Percentiles rank a stretch among this genome's conserved stretches.
These are phyloP conservation scores for Lasiodiplodia sp. DNA, from an alignment of 2,329 filamentous ascomycete genomes.

Conservation along the genomic window DNA sequence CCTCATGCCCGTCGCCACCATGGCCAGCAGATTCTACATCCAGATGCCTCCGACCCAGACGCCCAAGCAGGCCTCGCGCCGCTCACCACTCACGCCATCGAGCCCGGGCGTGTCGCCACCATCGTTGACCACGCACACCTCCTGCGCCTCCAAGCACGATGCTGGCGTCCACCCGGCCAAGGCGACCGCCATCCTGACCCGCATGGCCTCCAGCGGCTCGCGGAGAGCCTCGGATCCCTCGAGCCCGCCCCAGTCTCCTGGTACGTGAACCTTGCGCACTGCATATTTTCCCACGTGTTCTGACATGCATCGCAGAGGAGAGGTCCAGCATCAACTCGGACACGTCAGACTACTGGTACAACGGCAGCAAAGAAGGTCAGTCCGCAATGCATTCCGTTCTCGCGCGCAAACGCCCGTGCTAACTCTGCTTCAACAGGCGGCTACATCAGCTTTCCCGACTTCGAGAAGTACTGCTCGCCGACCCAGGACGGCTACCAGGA, in stretches of 20 bases:
- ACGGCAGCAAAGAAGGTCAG: constrained; percentile 48
- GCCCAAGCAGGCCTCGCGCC: constrained; percentile 44
- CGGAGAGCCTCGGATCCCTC: constrained; percentile 39
- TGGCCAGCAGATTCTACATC: constrained; percentile 49
- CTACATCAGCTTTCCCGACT: constrained; percentile 78
- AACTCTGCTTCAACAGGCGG: constrained; percentile 9
- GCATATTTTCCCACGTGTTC: constrained; percentile 3
- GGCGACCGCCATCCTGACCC: constrained; percentile 52
- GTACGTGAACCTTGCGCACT: constrained; percentile 16
- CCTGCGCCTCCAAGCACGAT: constrained; percentile 49
- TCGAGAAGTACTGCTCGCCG: constrained; percentile 66
- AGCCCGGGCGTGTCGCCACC: constrained; percentile 51
- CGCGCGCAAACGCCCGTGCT: constrained; percentile 41
- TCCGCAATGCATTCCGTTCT: constrained; percentile 19
- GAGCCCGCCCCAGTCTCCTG: constrained; percentile 26
- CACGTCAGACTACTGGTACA: constrained; percentile 46
- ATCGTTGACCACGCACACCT: constrained; percentile 51
- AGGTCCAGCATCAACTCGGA: constrained; percentile 45
- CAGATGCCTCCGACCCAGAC: constrained; percentile 47
- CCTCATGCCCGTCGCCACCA: constrained; percentile 31
- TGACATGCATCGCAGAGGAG: constrained; percentile 32
- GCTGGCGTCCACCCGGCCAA: constrained; percentile 50
- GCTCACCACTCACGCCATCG: constrained; percentile 54
- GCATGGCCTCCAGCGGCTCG: constrained; percentile 52
- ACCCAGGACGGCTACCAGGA: constrained; percentile 23